Conservation (phyloP, 805 yeast species). For the Candida orba region DNA sequence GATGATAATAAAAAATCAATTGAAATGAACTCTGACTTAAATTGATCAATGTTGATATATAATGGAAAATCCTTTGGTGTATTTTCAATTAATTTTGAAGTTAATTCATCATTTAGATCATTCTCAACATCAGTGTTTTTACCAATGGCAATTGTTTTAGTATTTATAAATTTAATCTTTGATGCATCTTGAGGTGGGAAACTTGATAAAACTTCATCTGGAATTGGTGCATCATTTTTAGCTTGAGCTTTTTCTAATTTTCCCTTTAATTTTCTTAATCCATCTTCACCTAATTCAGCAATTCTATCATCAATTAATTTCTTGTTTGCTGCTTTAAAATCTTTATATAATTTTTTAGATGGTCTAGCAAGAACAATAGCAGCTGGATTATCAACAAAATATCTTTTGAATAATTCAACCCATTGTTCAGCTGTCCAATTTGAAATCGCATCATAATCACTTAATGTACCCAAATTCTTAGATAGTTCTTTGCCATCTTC, state of each 20-base stretch:
- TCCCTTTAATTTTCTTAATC: slow-evolving; percentile 44
- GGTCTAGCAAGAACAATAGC: slow-evolving; percentile 71
- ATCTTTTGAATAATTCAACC: slow-evolving; percentile 45
- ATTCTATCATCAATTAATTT: slow-evolving; percentile 43
- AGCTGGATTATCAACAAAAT: slow-evolving; percentile 54
- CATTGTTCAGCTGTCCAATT: slow-evolving; percentile 65
- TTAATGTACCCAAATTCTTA: slow-evolving; percentile 45
- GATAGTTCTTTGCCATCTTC: slow-evolving; percentile 50
- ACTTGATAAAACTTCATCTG: slow-evolving; percentile 50
- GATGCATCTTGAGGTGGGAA: slow-evolving; percentile 74
- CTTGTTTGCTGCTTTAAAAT: slow-evolving; percentile 44
- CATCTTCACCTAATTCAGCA: slow-evolving; percentile 47
- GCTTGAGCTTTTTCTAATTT: slow-evolving; percentile 55
- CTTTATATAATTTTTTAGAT: slow-evolving; percentile 49
- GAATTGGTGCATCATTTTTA: slow-evolving; percentile 71
- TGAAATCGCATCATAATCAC: slow-evolving; percentile 45
- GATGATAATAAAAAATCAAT: slow-evolving; percentile 57
- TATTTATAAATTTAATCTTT: slow-evolving; percentile 61
- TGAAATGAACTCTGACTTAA: slow-evolving; percentile 71
- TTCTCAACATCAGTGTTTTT: slow-evolving; percentile 30
- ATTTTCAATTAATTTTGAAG: slow-evolving; percentile 19
- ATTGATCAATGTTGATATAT: slow-evolving; percentile 71
- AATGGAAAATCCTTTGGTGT: slow-evolving; percentile 51
- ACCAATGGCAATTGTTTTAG: slow-evolving; percentile 59
- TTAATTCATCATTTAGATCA: slow-evolving; percentile 25